These are phyloP conservation scores for Leccinum imitatum DNA, from an alignment of 768 basidiomycete species.

Conservation along the genomic window DNA sequence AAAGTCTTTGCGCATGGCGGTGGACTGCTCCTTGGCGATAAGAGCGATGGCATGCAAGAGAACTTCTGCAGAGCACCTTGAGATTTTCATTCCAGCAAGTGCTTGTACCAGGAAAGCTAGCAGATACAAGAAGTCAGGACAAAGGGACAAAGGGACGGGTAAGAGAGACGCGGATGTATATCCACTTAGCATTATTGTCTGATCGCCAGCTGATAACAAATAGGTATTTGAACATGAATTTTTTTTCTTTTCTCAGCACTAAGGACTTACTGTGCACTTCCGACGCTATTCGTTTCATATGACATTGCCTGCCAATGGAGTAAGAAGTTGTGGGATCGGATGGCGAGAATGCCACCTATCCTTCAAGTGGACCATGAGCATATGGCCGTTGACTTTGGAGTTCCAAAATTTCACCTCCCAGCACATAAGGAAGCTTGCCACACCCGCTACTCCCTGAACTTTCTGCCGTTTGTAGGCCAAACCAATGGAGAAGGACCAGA, in stretches of 20 bases:
- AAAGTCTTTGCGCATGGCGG: too few species aligned
- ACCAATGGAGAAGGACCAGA: slow-evolving; percentile 37
- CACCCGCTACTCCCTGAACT: slow-evolving; percentile 31
- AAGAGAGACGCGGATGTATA: too few species aligned
- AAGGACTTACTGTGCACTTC: not conserved
- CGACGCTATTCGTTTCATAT: not conserved
- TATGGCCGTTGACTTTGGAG: slow-evolving; percentile 1
- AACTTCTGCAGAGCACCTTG: too few species aligned
- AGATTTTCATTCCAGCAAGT: too few species aligned
- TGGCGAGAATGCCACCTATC: not conserved
- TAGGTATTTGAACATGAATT: not conserved
- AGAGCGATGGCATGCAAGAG: too few species aligned
- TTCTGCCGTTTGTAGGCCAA: not conserved
- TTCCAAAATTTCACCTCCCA: slow-evolving; percentile 41
- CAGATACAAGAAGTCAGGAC: too few species aligned
- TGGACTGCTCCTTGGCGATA: too few species aligned
- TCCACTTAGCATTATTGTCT: too few species aligned
- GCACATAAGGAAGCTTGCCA: slow-evolving; percentile 34
- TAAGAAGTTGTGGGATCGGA: not conserved
- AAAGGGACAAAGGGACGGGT: too few species aligned
- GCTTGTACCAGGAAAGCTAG: too few species aligned
- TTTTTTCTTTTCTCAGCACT: not conserved
- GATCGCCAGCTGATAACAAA: too few species aligned
- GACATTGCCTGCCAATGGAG: not conserved
- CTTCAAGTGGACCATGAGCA: not conserved